Conservation (phyloP, 768 basidiomycete species). For the Phlegmacium glaucopus region DNA sequence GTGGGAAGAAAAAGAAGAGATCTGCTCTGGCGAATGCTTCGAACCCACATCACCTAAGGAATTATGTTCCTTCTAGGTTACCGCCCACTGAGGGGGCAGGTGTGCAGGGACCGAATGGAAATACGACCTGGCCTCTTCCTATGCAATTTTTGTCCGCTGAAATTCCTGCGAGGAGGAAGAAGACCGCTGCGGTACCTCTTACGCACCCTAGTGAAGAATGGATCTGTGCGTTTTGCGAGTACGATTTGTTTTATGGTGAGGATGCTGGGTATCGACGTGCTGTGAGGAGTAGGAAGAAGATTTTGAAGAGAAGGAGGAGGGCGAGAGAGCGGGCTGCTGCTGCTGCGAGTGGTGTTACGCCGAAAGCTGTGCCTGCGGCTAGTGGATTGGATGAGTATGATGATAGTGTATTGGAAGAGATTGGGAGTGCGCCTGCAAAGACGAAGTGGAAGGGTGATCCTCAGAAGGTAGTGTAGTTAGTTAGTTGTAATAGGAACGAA, state of each 20-base stretch:
- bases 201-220: constrained; percentile 78
- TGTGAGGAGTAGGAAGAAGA: constrained; percentile 73
- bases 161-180: constrained; percentile 42
- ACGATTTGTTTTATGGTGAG: constrained; percentile 87
- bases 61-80: constrained; percentile 86
- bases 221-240: constrained; percentile 95
- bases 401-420: constrained; percentile 20
- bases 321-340: constrained; percentile 69
- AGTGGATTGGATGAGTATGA: constrained; percentile 19
- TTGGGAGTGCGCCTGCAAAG: constrained; percentile 18
- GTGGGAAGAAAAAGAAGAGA: constrained; percentile 89
- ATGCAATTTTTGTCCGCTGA: constrained; percentile 68
- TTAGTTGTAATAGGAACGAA: constrained; percentile 16
- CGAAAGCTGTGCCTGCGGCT: constrained; percentile 11
- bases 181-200: constrained; percentile 22
- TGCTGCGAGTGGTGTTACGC: constrained; percentile 32
- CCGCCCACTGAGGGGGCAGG: constrained; percentile 34
- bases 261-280: constrained; percentile 62
- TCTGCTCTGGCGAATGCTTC: constrained; percentile 88
- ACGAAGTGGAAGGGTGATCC: constrained; percentile 18
- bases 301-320: constrained; percentile 63
- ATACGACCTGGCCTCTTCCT: constrained; percentile 58
- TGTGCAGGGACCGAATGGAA: constrained; percentile 17
- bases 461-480: too few relatives aligned
- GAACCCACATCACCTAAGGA: constrained; percentile 93